Evolutionary conservation across 805 yeast genomes (phyloP).

Genomic region (Hermanozyma aechmeae): DNA sequence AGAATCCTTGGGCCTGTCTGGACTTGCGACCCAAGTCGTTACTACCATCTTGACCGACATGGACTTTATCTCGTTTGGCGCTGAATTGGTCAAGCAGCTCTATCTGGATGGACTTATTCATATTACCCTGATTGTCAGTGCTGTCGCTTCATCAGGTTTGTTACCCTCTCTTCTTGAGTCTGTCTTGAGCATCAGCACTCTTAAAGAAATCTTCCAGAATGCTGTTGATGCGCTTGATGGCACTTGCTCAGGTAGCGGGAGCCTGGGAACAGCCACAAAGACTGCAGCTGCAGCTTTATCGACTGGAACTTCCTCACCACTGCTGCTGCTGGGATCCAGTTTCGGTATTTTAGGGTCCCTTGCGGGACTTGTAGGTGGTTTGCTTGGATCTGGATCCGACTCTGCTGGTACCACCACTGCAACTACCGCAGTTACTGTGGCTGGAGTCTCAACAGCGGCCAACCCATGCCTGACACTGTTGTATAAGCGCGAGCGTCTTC

Average conservation of each 20-base stretch:
- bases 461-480: too few relatives aligned
- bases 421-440: constrained; percentile 3
- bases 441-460: constrained; percentile 5
- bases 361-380: too few relatives aligned
- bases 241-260: too few relatives aligned
- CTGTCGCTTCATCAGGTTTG: constrained; percentile 23
- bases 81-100: constrained; percentile 21
- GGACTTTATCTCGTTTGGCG: constrained; percentile 27
- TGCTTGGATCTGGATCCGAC: too few relatives aligned
- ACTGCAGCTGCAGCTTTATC: too few relatives aligned
- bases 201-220: constrained; percentile 23
- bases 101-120: constrained; percentile 19
- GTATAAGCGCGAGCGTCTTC: too few relatives aligned
- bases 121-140: constrained; percentile 18
- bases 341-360: too few relatives aligned
- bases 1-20: constrained; percentile 31
- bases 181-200: constrained; percentile 22
- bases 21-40: constrained; percentile 32
- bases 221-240: constrained; percentile 27
- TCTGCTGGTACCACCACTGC: constrained; percentile 4
- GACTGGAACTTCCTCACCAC: too few relatives aligned
- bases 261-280: too few relatives aligned
- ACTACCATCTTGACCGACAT: constrained; percentile 29
- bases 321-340: too few relatives aligned
- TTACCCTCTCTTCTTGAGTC: constrained; percentile 23